Conservation (phyloP, 1,139 yeast genomes). For the Magnusiomyces paraingens region DNA sequence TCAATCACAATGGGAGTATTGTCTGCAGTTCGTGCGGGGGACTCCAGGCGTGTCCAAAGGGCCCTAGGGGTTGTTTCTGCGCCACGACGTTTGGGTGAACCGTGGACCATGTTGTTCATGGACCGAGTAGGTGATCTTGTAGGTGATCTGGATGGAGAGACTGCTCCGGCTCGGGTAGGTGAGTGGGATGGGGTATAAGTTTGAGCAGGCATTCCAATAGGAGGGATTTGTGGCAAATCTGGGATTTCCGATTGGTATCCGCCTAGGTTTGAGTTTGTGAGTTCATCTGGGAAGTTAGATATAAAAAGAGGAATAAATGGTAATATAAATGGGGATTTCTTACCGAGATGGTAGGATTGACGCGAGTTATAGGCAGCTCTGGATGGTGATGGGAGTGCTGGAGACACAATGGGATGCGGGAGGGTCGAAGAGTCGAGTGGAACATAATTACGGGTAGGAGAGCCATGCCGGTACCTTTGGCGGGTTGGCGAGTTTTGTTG, state of each 20-base stretch:
- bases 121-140: conserved; percentile 14
- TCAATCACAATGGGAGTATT: conserved; percentile 24
- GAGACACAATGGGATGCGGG: conserved; percentile 9
- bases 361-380: conserved; percentile 19
- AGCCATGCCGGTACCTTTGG: background rate
- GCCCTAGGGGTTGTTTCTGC: conserved; percentile 18
- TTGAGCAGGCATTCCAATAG: background rate
- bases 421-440: background rate
- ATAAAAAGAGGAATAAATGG: background rate
- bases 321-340: conserved; percentile 7
- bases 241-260: background rate
- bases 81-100: conserved; percentile 7
- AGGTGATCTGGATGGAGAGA: conserved; percentile 18
- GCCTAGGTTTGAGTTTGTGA: background rate
- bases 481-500: no score
- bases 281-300: conserved; percentile 8
- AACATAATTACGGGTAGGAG: background rate
- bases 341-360: conserved; percentile 23
- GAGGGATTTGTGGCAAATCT: background rate
- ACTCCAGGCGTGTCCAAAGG: conserved; percentile 29
- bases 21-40: conserved; percentile 23
- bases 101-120: conserved; percentile 12
- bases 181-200: background rate
- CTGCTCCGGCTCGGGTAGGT: conserved; percentile 6
- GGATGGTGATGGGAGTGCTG: conserved; percentile 15